Percentiles rank a stretch among this genome's conserved stretches.
phyloP scores from a whole-genome alignment of 805 yeast species.

The Sugiyamaella floridensis region DNA sequence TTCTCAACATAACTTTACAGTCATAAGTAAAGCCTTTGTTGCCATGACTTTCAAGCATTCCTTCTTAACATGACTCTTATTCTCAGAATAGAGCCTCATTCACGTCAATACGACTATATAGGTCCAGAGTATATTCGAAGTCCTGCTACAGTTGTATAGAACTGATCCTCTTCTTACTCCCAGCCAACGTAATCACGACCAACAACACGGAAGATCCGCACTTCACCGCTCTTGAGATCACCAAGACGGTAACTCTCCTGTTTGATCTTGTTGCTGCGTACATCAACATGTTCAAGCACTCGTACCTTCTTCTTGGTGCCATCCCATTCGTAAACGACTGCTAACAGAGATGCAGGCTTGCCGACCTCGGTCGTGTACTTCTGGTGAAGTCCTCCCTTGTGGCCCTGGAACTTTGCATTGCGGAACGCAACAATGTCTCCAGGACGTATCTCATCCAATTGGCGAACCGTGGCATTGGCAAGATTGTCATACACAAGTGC shows the following conservation, averaged over 20 bases:
- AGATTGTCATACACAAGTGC: constrained; percentile 55
- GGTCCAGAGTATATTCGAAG: too few relatives aligned
- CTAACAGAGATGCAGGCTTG: constrained; percentile 45
- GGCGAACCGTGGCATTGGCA: constrained; percentile 44
- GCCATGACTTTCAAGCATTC: too few relatives aligned
- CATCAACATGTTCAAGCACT: constrained; percentile 25
- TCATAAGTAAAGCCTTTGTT: too few relatives aligned
- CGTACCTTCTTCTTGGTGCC: constrained; percentile 45
- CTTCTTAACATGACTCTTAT: too few relatives aligned
- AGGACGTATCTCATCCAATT: constrained; percentile 57
- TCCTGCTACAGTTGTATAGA: too few relatives aligned
- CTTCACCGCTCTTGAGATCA: constrained; percentile 71
- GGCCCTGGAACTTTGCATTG: constrained; percentile 66
- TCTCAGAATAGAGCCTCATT: too few relatives aligned
- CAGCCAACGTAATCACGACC: constrained; percentile 70
- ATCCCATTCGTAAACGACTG: constrained; percentile 69
- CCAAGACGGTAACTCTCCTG: constrained; percentile 58
- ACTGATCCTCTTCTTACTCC: constrained; percentile 36
- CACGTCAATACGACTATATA: too few relatives aligned
- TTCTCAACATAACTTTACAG: too few relatives aligned
- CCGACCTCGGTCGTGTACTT: constrained; percentile 59
- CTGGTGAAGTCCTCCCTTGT: constrained; percentile 46
- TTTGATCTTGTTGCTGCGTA: constrained; percentile 35
- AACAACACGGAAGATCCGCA: constrained; percentile 73
- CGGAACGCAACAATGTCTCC: constrained; percentile 81